These are phyloP conservation scores for Colletotrichum melonis DNA, from an alignment of 2,329 filamentous ascomycete species.

Conservation along the genomic window DNA sequence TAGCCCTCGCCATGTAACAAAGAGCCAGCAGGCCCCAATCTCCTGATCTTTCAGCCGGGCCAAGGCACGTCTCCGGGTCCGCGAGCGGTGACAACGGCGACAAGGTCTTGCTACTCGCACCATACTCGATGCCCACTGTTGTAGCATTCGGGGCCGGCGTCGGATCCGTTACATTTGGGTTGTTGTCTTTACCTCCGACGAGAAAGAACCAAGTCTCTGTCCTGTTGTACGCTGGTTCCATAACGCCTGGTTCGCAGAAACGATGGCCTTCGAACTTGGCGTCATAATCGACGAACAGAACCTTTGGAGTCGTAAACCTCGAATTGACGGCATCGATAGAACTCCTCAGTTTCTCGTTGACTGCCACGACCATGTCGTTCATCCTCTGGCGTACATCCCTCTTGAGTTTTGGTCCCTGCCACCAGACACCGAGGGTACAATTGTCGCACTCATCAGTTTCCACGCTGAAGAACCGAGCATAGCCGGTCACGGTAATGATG, in stretches of 20 bases:
- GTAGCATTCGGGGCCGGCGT: slow-evolving; percentile 36
- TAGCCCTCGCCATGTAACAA: slow-evolving; percentile 57
- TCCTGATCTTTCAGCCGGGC: slow-evolving; percentile 46
- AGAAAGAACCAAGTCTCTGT: slow-evolving; percentile 61
- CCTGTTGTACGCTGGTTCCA: slow-evolving; percentile 56
- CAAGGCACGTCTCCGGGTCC: slow-evolving; percentile 51
- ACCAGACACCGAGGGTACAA: slow-evolving; percentile 59
- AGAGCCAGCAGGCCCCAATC: slow-evolving; percentile 57
- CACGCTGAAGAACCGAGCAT: slow-evolving; percentile 60
- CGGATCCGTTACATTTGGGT: slow-evolving; percentile 22
- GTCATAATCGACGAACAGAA: slow-evolving; percentile 60
- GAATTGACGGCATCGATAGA: slow-evolving; percentile 51
- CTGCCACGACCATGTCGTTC: slow-evolving; percentile 56
- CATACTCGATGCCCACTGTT: slow-evolving; percentile 9
- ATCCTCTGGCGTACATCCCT: slow-evolving; percentile 51
- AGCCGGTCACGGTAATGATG: slow-evolving; percentile 57
- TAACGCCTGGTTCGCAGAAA: slow-evolving; percentile 52
- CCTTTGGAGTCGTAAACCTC: slow-evolving; percentile 48
- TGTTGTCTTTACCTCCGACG: slow-evolving; percentile 56
- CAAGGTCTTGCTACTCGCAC: slow-evolving; percentile 38
- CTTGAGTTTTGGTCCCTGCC: slow-evolving; percentile 54
- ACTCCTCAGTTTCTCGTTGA: slow-evolving; percentile 52
- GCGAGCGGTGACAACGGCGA: slow-evolving; percentile 46
- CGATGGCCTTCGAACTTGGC: slow-evolving; percentile 56
- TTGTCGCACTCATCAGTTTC: slow-evolving; percentile 55